A percentile compares a stretch with the other conserved stretches of the same genome.
Conservation (phyloP, 2,329 filamentous ascomycete species). For the Cytospora piceicola region DNA sequence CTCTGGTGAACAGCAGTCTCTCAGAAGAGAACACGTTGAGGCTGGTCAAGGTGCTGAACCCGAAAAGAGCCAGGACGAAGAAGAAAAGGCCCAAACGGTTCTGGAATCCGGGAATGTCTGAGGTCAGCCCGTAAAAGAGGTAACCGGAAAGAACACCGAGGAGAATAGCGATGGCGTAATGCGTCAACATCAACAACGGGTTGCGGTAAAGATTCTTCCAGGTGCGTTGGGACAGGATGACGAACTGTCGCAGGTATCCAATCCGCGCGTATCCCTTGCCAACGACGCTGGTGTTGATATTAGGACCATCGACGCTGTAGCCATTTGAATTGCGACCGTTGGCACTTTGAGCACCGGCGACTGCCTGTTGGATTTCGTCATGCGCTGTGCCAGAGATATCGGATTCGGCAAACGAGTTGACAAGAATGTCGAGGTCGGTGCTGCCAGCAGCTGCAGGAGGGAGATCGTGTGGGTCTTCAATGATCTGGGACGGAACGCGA, state of each 20-base stretch:
- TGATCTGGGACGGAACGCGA: constrained; percentile 57
- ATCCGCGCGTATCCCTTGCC: constrained; percentile 83
- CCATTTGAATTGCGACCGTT: constrained; percentile 68
- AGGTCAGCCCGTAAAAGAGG: constrained; percentile 93
- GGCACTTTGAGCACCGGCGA: constrained; percentile 65
- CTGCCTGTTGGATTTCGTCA: constrained; percentile 76
- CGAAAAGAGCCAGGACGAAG: constrained; percentile 93
- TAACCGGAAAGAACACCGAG: constrained; percentile 93
- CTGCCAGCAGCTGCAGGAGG: constrained; percentile 62
- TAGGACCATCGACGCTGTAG: constrained; percentile 50
- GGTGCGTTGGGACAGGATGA: constrained; percentile 85
- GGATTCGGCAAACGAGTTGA: constrained; percentile 75
- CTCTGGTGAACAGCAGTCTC: constrained; percentile 85
- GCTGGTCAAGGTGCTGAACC: constrained; percentile 93
- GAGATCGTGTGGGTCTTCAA: constrained; percentile 71
- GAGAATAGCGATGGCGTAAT: constrained; percentile 95
- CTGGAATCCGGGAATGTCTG: constrained; percentile 97
- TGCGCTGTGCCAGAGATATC: constrained; percentile 74
- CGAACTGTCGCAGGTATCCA: constrained; percentile 78
- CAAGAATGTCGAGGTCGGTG: constrained; percentile 82
- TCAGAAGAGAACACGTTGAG: constrained; percentile 93
- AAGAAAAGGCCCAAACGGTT: constrained; percentile 97
- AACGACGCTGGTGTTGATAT: constrained; percentile 60
- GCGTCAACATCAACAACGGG: constrained; percentile 96
- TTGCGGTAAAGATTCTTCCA: constrained; percentile 98